Conservation (phyloP, 768 basidiomycete species). For the Hydnomerulius pinastri region DNA sequence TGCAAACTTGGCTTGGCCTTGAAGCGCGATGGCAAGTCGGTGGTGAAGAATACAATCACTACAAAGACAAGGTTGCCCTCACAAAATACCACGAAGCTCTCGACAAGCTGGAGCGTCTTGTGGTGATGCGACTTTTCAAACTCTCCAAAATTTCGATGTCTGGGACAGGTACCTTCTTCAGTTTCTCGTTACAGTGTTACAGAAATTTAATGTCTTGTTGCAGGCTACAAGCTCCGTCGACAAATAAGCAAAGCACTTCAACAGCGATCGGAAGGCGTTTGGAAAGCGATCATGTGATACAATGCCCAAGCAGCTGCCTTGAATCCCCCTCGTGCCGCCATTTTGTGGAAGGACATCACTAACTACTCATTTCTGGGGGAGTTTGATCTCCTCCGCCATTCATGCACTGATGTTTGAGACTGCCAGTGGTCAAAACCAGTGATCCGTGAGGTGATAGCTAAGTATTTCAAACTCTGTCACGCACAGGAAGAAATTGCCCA, state of each 20-base stretch:
- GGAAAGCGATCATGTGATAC: slow-evolving; percentile 26
- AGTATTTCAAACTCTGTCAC: slow-evolving; percentile 24
- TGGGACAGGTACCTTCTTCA: slow-evolving; percentile 9
- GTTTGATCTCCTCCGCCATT: slow-evolving; percentile 15
- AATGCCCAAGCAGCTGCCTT: slow-evolving; percentile 24
- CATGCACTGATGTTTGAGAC: slow-evolving; percentile 22
- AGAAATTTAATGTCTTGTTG: neutral
- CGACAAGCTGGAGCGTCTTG: slow-evolving; percentile 31
- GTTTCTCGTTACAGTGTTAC: neutral
- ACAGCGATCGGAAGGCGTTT: slow-evolving; percentile 26
- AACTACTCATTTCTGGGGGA: slow-evolving; percentile 18
- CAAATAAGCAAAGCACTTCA: slow-evolving; percentile 34
- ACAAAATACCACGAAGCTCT: slow-evolving; percentile 7
- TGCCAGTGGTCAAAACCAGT: slow-evolving; percentile 22
- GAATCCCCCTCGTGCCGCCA: slow-evolving; percentile 13
- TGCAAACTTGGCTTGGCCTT: slow-evolving; percentile 1
- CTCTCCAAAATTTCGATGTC: slow-evolving; percentile 23
- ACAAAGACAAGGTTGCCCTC: neutral
- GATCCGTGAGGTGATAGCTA: slow-evolving; percentile 18
- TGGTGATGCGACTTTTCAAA: slow-evolving; percentile 33
- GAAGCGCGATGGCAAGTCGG: slow-evolving; percentile 1
- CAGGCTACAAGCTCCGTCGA: slow-evolving; percentile 34
- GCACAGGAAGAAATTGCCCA: slow-evolving; percentile 28
- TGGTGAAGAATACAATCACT: slow-evolving; percentile 1
- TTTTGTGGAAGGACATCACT: slow-evolving; percentile 17